These are phyloP conservation scores for Thermomyces lanuginosus DNA, from an alignment of 2,329 filamentous ascomycete genomes.

Conservation along the genomic window DNA sequence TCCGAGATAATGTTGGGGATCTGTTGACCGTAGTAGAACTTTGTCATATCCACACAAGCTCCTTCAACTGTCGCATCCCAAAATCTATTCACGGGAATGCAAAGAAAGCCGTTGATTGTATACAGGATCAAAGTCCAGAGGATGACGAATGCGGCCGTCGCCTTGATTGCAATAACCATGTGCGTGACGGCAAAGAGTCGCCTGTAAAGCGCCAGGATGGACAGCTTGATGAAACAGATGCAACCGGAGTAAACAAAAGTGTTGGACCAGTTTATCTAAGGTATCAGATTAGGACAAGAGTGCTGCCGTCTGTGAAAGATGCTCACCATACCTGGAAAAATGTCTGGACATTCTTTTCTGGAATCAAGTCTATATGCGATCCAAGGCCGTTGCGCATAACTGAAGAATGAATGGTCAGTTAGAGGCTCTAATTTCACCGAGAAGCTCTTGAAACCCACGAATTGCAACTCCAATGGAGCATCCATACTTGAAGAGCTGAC, in stretches of 20 bases:
- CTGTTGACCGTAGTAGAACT: conserved; percentile 15
- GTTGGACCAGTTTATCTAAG: conserved; percentile 10
- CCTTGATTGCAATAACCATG: conserved; percentile 11
- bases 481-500: too few species aligned
- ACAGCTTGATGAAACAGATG: conserved; percentile 14
- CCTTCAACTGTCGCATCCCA: conserved; percentile 13
- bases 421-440: neutral
- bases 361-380: neutral
- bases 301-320: too few species aligned
- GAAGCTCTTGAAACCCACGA: too few species aligned
- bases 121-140: conserved; percentile 13
- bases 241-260: conserved; percentile 13
- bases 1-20: conserved; percentile 18
- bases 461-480: too few species aligned
- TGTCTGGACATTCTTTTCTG: neutral
- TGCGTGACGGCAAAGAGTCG: conserved; percentile 12
- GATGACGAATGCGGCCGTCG: conserved; percentile 10
- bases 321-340: conserved; percentile 1
- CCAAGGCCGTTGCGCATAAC: neutral
- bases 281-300: neutral
- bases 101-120: conserved; percentile 8
- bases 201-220: conserved; percentile 15
- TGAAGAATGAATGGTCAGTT: neutral
- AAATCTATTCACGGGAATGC: conserved; percentile 13
- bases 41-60: conserved; percentile 12